phyloP scores from a whole-genome alignment of 1,139 yeast species.

The Kazachstania sp. region DNA sequence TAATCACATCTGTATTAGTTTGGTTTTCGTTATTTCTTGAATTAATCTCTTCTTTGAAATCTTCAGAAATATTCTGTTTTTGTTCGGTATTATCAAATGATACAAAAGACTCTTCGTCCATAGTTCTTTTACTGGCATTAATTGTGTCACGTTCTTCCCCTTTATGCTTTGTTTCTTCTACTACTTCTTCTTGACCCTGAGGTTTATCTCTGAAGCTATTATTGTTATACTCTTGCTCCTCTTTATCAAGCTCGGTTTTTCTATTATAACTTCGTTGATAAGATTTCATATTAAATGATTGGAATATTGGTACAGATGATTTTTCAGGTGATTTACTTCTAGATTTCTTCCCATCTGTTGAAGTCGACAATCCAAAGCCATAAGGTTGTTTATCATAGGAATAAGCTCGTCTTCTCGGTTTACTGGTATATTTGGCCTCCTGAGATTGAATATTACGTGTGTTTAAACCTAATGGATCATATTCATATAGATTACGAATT shows the following conservation, averaged over 20 bases:
- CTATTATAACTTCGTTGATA: constrained; percentile 12
- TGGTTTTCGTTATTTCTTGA: too few species aligned
- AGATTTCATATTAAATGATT: constrained; percentile 18
- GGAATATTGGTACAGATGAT: constrained; percentile 14
- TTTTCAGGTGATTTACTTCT: background rate
- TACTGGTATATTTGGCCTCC: background rate
- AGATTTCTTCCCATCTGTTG: background rate
- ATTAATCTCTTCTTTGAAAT: too few species aligned
- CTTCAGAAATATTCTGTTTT: too few species aligned
- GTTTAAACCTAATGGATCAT: constrained; percentile 3
- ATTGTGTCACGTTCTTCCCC: too few species aligned
- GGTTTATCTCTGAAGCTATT: background rate
- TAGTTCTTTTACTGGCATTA: too few species aligned
- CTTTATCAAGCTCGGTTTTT: constrained; percentile 5
- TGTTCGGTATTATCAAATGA: too few species aligned
- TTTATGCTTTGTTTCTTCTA: background rate
- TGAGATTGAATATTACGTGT: background rate
- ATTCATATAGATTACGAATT: constrained; percentile 15
- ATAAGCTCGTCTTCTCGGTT: constrained; percentile 11
- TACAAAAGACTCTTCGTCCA: too few species aligned
- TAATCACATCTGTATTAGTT: too few species aligned
- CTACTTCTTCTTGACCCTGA: background rate
- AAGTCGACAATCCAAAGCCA: constrained; percentile 24
- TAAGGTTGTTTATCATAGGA: constrained; percentile 31
- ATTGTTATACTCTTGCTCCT: background rate